Base-by-base conservation (phyloP, 495 filamentous ascomycete species). In the Talaromyces adpressus region DNA sequence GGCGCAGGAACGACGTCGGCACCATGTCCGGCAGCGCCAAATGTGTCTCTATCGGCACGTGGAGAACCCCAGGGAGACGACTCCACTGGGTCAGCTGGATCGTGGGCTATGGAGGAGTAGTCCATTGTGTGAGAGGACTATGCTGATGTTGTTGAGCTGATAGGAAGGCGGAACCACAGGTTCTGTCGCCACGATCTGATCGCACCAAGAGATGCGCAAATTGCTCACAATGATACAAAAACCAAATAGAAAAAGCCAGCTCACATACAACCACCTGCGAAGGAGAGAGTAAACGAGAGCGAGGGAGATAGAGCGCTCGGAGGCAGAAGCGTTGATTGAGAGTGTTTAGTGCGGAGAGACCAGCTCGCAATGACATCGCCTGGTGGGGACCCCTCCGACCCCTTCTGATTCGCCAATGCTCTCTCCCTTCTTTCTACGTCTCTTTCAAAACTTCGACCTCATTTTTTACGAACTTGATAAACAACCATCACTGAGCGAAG, bases 41-140 rank as follows among this genome's bases (percentile, higher is more conserved):
- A 89, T 58, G 77, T 74, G 41, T 82, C 77, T 59, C 84, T 78
- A 65, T 82, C 81, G 67, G 82, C 81, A 69, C 86, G 84, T 45
- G 91, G 91, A 45, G 90, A 91, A 23, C 84, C 88, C 92, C 92
- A 96, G 20, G 91, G 91, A 7, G 90, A 92, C 41, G 84, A 71
- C 29, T 84, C 91, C 22, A 77, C 80, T 11, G 86, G 83, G 67
- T 91, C 79, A 7, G 92, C 89, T 14, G 86, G 85, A 73, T 94
- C 91, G 67, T 85, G 75, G 69, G 89, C 85, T 27, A 91, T 82
- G 60, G 88, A 74, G 58, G 91, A 91, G 76, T 94, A 96, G 75
- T 96, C 92, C 92, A 96, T 96, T 27, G 39, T 22, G 20, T 53
- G 29, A 29, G 27, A 54, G 9, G 57, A 23, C 20, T 22, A 20